A percentile compares a stretch with the other conserved stretches of the same genome.
phyloP scores from a whole-genome alignment of 192 early-diverging fungal species.

The Podila epigama region DNA sequence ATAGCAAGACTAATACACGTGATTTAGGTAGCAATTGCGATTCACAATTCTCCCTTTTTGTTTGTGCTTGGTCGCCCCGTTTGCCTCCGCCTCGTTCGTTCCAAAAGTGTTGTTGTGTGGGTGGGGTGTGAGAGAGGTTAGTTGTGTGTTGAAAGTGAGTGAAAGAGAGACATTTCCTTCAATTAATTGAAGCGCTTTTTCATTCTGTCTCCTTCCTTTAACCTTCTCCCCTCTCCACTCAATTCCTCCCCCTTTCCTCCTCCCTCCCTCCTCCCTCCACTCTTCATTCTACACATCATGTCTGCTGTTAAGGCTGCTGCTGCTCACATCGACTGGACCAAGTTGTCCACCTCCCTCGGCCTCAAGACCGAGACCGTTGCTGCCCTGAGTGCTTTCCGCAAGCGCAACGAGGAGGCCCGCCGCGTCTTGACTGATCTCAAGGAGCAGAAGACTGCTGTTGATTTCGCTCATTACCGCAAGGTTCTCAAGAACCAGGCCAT shows the following conservation, averaged over 20 bases:
- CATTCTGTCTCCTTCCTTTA: not conserved
- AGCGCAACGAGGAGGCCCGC: conserved; percentile 91
- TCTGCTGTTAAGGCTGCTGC: conserved; percentile 57
- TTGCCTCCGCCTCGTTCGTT: too few species aligned
- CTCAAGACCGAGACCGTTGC: conserved; percentile 90
- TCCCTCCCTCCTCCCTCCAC: not conserved
- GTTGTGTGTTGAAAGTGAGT: too few species aligned
- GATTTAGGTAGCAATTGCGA: too few species aligned
- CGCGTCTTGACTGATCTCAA: conserved; percentile 83
- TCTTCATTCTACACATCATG: conserved; percentile 30
- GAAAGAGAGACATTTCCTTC: too few species aligned
- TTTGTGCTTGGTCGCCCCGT: too few species aligned
- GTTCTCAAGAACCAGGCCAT: conserved; percentile 91
- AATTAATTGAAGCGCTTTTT: too few species aligned
- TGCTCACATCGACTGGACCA: conserved; percentile 88
- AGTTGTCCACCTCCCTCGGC: conserved; percentile 79
- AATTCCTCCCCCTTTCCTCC: conserved; percentile 1
- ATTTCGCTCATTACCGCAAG: conserved; percentile 89
- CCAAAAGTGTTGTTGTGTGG: too few species aligned
- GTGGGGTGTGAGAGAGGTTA: too few species aligned
- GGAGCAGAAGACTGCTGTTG: conserved; percentile 81
- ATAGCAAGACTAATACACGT: too few species aligned
- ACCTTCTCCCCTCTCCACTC: conserved; percentile 4
- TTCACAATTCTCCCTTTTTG: too few species aligned
- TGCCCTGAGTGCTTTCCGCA: conserved; percentile 89